A percentile compares a stretch with the other conserved stretches of the same genome.
These are phyloP conservation scores for Mitragyna speciosa DNA, from an alignment of 257 asterid species.

Conservation along the genomic window DNA sequence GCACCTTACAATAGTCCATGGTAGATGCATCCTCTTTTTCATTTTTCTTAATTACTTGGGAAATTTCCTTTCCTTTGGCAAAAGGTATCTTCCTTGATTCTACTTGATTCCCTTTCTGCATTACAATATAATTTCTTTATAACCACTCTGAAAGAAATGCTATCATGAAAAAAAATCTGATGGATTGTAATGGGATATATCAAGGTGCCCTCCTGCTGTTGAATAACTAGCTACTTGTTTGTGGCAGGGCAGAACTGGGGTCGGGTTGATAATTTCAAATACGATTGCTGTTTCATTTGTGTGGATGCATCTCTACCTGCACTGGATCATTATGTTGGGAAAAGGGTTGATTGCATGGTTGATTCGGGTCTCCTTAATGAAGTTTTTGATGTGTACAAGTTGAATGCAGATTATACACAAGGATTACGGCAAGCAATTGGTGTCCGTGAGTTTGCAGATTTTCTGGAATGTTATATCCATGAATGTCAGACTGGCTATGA, in stretches of 20 bases:
- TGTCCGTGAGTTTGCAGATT: conserved; percentile 76
- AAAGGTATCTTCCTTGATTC: neutral
- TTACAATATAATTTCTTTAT: neutral
- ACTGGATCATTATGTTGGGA: conserved; percentile 68
- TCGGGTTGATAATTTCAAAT: conserved; percentile 63
- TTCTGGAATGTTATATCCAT: conserved; percentile 40
- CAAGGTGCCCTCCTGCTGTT: neutral
- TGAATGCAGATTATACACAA: conserved; percentile 71
- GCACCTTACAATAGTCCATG: neutral
- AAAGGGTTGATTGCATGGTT: conserved; percentile 83
- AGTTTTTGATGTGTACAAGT: conserved; percentile 59
- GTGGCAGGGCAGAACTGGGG: conserved; percentile 99
- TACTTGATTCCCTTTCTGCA: neutral
- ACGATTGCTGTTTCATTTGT: conserved; percentile 72
- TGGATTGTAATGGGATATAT: neutral
- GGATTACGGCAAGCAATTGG: conserved; percentile 94
- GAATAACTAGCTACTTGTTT: conserved; percentile 34
- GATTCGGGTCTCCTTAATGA: conserved; percentile 71
- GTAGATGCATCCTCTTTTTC: neutral
- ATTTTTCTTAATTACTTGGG: neutral
- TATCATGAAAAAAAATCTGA: neutral
- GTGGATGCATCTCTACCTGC: conserved; percentile 82
- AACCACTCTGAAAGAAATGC: neutral
- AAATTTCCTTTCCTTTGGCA: neutral
- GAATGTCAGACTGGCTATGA: conserved; percentile 27